Conservation (phyloP, 805 yeast species). For the Cyberlindnera nakhonratchasimensis region DNA sequence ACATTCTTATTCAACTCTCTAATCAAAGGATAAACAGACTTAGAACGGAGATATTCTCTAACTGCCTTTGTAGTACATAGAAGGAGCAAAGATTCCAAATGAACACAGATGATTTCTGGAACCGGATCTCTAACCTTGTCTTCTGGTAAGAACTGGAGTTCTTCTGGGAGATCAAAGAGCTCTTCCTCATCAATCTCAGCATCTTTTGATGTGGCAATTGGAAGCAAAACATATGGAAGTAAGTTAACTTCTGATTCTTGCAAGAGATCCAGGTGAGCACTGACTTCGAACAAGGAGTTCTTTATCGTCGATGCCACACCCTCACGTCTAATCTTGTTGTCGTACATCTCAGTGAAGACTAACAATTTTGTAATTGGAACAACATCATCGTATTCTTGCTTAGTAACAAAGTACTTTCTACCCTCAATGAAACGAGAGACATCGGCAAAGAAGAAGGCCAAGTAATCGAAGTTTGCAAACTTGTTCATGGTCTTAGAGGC, state of each 20-base stretch:
- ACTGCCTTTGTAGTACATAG: conserved; percentile 71
- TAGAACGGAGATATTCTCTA: conserved; percentile 75
- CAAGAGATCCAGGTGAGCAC: conserved; percentile 57
- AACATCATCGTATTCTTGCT: conserved; percentile 69
- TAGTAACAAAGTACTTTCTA: conserved; percentile 71
- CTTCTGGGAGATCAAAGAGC: conserved; percentile 82
- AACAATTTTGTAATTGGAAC: conserved; percentile 79
- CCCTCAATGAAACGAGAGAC: conserved; percentile 71
- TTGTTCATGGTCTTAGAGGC: conserved; percentile 66
- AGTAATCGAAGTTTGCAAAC: conserved; percentile 73
- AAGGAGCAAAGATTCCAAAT: conserved; percentile 75
- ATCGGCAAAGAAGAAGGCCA: conserved; percentile 88
- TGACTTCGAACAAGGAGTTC: conserved; percentile 79
- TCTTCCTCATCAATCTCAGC: conserved; percentile 77
- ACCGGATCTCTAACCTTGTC: conserved; percentile 78
- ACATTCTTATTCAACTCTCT: conserved; percentile 76
- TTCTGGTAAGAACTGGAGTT: conserved; percentile 71
- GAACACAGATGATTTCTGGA: conserved; percentile 59
- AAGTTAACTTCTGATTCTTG: conserved; percentile 62
- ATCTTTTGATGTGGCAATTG: conserved; percentile 73
- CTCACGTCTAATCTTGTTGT: conserved; percentile 75
- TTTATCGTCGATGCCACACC: conserved; percentile 93
- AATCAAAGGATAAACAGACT: conserved; percentile 79
- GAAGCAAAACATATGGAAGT: conserved; percentile 77
- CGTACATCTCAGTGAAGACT: conserved; percentile 80